phyloP scores from a whole-genome alignment of 73 alveolate genomes.

The Diophrys sp. region DNA sequence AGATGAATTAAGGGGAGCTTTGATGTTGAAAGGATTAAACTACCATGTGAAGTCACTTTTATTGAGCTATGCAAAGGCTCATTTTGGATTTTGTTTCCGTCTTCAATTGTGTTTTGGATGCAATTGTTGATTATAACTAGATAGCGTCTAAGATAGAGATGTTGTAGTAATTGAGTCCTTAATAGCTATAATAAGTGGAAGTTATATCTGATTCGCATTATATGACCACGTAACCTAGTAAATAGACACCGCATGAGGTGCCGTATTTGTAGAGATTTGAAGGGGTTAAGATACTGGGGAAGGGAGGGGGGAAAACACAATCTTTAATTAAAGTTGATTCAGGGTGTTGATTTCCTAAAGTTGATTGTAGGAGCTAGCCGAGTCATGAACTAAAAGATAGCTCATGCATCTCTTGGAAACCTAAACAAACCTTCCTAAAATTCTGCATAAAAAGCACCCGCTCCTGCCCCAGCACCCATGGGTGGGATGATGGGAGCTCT shows the following conservation, averaged over 20 bases:
- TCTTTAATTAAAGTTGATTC: no score
- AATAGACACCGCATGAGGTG: neutral
- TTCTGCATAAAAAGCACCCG: neutral
- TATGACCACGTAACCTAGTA: neutral
- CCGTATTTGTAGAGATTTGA: neutral
- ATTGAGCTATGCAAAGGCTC: no score
- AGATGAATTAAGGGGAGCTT: no score
- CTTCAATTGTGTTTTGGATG: no score
- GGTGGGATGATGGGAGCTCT: neutral
- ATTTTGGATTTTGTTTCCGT: no score
- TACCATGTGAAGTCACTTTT: no score
- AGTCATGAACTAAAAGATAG: neutral
- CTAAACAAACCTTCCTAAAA: neutral
- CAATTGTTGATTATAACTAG: no score
- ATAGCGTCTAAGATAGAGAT: neutral
- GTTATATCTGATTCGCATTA: neutral
- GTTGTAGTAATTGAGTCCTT: no score
- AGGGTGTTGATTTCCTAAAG: no score
- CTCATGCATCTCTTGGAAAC: neutral
- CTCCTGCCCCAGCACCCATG: neutral
- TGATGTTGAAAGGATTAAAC: no score
- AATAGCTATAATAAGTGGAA: neutral
- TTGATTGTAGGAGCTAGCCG: neutral
- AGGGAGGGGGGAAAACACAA: no score
- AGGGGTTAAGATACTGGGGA: neutral